These are phyloP conservation scores for Closterium sp. DNA, from an alignment of 139 green algal species.

Conservation along the genomic window DNA sequence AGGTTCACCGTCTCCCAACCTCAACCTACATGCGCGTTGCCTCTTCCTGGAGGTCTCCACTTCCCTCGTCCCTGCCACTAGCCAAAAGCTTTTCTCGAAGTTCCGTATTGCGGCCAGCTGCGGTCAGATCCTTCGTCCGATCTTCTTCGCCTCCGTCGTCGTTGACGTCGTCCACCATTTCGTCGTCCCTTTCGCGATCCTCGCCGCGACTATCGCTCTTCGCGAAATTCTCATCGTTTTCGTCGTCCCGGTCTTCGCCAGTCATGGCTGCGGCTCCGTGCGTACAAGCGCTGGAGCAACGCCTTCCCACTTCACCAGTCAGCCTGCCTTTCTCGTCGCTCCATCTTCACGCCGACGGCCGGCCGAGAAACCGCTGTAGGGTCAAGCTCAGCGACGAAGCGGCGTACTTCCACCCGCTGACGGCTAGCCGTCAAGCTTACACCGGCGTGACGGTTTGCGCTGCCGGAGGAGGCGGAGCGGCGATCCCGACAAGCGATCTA, in stretches of 20 bases:
- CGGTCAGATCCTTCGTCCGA: neutral
- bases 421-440: neutral
- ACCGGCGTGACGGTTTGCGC: neutral
- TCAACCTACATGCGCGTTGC: neutral
- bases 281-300: neutral
- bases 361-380: neutral
- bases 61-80: neutral
- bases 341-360: neutral
- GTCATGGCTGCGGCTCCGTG: neutral
- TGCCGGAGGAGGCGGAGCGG: neutral
- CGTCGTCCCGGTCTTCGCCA: neutral
- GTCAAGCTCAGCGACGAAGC: neutral
- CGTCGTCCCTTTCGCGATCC: neutral
- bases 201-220: neutral
- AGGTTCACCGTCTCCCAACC: neutral
- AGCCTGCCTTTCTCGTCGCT: neutral
- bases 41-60: neutral
- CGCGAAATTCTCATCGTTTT: neutral
- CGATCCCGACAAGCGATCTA: neutral
- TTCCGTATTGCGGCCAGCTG: neutral
- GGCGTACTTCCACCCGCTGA: neutral
- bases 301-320: neutral
- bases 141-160: neutral
- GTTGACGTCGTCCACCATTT: neutral
- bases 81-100: neutral